Conservation (phyloP, 2,329 filamentous ascomycete species). For the Colletotrichum aenigma region DNA sequence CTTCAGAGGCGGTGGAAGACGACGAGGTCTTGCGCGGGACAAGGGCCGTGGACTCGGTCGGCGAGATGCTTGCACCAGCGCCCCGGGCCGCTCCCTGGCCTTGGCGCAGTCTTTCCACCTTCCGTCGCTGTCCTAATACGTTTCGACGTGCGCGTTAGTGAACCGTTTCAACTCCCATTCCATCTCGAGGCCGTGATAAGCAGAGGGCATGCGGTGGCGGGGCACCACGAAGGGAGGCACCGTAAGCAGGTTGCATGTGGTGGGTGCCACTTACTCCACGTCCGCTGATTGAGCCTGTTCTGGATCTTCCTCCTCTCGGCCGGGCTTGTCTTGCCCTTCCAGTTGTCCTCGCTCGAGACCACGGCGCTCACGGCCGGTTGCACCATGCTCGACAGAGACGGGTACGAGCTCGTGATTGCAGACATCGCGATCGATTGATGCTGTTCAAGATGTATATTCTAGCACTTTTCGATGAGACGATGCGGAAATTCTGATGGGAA, state of each 20-base stretch:
- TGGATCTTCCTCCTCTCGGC: slow-evolving; percentile 21
- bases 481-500: neutral
- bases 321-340: slow-evolving; percentile 34
- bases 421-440: neutral
- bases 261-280: slow-evolving; percentile 12
- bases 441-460: neutral
- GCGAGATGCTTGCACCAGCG: neutral
- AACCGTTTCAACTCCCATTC: neutral
- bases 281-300: slow-evolving; percentile 18
- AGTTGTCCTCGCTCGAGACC: slow-evolving; percentile 28
- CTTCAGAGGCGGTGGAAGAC: neutral
- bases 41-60: neutral
- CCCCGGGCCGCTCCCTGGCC: neutral
- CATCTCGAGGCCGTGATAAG: neutral
- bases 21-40: neutral
- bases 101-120: neutral
- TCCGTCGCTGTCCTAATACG: slow-evolving; percentile 1
- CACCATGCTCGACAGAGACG: neutral
- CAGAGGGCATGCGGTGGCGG: neutral
- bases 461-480: neutral
- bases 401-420: neutral
- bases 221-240: neutral
- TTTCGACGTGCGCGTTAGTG: neutral
- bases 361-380: neutral
- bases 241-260: slow-evolving; percentile 9